These are phyloP conservation scores for Phlegmacium glaucopus DNA, from an alignment of 768 basidiomycete species.

Conservation along the genomic window DNA sequence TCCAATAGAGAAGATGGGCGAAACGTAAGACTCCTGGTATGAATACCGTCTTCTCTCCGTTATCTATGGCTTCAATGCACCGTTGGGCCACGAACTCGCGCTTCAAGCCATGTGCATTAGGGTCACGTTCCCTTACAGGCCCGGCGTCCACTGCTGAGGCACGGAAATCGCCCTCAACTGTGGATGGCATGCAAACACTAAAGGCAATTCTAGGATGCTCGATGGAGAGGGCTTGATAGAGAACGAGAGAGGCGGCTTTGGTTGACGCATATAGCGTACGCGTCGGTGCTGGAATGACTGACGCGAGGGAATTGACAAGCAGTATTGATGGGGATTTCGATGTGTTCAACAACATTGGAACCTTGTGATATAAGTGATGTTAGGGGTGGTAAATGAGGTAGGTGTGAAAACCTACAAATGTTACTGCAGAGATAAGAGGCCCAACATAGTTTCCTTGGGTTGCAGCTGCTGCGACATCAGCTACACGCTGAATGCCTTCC, in stretches of 20 bases:
- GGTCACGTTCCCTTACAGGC: constrained; percentile 44
- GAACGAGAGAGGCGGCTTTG: constrained; percentile 73
- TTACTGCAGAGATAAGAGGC: constrained; percentile 63
- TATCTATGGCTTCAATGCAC: constrained; percentile 61
- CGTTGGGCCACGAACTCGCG: constrained; percentile 54
- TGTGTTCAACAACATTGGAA: constrained; percentile 66
- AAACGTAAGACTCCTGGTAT: constrained; percentile 46
- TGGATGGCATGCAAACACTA: constrained; percentile 59
- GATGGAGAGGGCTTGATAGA: constrained; percentile 77
- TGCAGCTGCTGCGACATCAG: constrained; percentile 55
- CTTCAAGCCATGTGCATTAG: constrained; percentile 57
- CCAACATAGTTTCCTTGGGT: constrained; percentile 65
- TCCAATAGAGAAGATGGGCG: constrained; percentile 62
- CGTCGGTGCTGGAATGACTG: constrained; percentile 81
- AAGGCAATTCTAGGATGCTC: constrained; percentile 73
- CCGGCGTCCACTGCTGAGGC: constrained; percentile 69
- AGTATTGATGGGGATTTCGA: constrained; percentile 72
- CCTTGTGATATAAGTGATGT: constrained; percentile 37
- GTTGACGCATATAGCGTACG: constrained; percentile 81
- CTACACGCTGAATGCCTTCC: constrained; percentile 57
- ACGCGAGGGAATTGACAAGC: constrained; percentile 75
- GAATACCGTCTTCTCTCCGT: constrained; percentile 52
- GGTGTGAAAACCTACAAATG: constrained; percentile 51
- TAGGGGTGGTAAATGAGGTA: not conserved
- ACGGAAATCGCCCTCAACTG: constrained; percentile 78